Percentiles rank a stretch among this genome's conserved stretches.
phyloP scores from a whole-genome alignment of 306 rosid species.

The Malus fusca region DNA sequence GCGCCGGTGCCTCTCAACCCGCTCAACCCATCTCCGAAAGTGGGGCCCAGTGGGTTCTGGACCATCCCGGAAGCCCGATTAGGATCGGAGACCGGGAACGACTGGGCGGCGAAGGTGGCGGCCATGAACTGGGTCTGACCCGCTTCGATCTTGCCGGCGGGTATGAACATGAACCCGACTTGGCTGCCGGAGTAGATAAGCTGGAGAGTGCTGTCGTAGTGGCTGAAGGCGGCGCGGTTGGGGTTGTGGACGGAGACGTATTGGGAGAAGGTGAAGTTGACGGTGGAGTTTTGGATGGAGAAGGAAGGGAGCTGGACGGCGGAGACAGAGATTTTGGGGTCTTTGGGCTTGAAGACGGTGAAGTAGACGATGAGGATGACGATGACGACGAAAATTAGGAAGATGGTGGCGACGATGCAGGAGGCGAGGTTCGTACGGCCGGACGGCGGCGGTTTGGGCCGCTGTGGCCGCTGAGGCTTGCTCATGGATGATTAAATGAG shows the following conservation, averaged over 20 bases:
- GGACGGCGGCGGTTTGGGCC: conserved; percentile 52
- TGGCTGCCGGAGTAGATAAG: conserved; percentile 63
- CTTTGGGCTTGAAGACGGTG: conserved; percentile 72
- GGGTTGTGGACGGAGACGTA: conserved; percentile 75
- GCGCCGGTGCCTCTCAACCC: conserved; percentile 31
- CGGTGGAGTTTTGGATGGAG: conserved; percentile 56
- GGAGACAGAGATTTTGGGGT: conserved; percentile 60
- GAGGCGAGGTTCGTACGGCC: conserved; percentile 91
- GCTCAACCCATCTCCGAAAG: background rate
- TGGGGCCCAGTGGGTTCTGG: conserved; percentile 23
- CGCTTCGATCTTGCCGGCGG: conserved; percentile 71
- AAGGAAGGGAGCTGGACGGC: conserved; percentile 77
- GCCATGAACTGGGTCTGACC: conserved; percentile 65
- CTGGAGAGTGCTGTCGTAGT: conserved; percentile 83
- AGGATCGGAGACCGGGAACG: conserved; percentile 47
- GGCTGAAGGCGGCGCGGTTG: conserved; percentile 62
- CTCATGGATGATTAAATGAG: conserved; percentile 27
- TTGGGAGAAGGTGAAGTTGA: conserved; percentile 77
- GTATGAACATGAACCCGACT: conserved; percentile 91
- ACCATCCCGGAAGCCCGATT: background rate
- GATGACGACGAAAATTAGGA: conserved; percentile 53
- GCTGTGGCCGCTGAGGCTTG: conserved; percentile 27
- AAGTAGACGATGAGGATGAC: conserved; percentile 54
- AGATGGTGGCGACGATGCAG: conserved; percentile 70
- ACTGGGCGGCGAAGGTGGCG: conserved; percentile 64